These are phyloP conservation scores for Microcera coccophila DNA, from an alignment of 2,329 filamentous ascomycete genomes.

Conservation along the genomic window DNA sequence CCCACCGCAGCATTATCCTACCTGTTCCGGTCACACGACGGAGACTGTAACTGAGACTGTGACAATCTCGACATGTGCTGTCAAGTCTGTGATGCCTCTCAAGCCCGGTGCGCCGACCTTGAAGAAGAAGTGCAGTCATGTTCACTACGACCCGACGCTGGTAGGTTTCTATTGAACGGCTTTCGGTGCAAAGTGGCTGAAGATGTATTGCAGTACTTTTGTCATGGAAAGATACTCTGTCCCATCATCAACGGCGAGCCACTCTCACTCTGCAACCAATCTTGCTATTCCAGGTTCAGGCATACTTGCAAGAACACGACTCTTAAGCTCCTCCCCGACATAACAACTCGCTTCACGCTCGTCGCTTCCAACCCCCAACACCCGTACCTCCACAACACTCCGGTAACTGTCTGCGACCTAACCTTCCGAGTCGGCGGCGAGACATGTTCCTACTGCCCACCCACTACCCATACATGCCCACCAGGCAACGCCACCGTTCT, in stretches of 20 bases:
- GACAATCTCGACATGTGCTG: not conserved
- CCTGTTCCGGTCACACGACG: too few relatives aligned
- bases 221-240: conserved; percentile 30
- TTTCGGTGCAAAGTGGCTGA: not conserved
- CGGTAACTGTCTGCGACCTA: conserved; percentile 27
- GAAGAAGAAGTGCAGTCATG: not conserved
- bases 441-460: conserved; percentile 16
- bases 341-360: conserved; percentile 22
- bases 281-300: conserved; percentile 35
- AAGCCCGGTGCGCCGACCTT: not conserved
- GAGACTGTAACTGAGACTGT: not conserved
- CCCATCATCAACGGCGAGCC: conserved; percentile 32
- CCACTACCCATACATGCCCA: conserved; percentile 22
- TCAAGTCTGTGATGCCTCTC: not conserved
- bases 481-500: conserved; percentile 26
- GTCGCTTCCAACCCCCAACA: conserved; percentile 29
- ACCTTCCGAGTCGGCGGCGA: conserved; percentile 24
- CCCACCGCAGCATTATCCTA: too few relatives aligned
- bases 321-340: not conserved
- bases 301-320: conserved; percentile 9
- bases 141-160: not conserved
- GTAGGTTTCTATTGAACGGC: not conserved
- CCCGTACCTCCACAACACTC: conserved; percentile 24
- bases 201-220: conserved; percentile 27
- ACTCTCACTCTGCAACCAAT: conserved; percentile 31